Conservation (phyloP, 2,329 filamentous ascomycete species). For the Neospermospora avenae region DNA sequence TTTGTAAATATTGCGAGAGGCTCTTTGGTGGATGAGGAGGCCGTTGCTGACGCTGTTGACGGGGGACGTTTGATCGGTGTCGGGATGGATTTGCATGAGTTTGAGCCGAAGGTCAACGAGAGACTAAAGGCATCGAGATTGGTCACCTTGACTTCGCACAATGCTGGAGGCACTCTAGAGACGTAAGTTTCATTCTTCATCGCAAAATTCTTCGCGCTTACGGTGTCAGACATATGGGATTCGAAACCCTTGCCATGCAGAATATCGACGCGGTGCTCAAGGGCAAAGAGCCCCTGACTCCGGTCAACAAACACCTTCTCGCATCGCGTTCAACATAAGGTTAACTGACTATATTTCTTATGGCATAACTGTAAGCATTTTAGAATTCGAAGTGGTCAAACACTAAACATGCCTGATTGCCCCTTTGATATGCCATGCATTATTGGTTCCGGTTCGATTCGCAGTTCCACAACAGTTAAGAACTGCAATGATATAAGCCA, state of each 20-base stretch:
- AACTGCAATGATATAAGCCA: no score
- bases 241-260: slow-evolving; percentile 64
- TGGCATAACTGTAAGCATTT: no score
- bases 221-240: slow-evolving; percentile 45
- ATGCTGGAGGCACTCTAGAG: slow-evolving; percentile 64
- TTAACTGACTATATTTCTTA: neutral
- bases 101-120: slow-evolving; percentile 48
- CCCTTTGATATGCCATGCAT: no score
- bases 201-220: neutral
- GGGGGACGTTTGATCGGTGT: slow-evolving; percentile 47
- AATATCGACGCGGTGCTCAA: slow-evolving; percentile 60
- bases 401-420: no score
- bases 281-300: slow-evolving; percentile 30
- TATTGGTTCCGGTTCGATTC: no score
- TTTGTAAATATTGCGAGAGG: slow-evolving; percentile 67
- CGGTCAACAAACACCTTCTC: slow-evolving; percentile 31
- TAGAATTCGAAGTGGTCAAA: no score
- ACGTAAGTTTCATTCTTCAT: slow-evolving; percentile 38
- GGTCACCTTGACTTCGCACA: slow-evolving; percentile 61
- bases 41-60: slow-evolving; percentile 57
- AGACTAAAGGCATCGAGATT: slow-evolving; percentile 30
- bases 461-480: no score
- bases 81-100: slow-evolving; percentile 61
- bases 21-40: slow-evolving; percentile 61
- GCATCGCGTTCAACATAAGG: slow-evolving; percentile 1